Evolutionary conservation across 805 yeast species (phyloP), one percentile per base, ranked within the genome.

Genomic region (Candida andamanensis): DNA sequence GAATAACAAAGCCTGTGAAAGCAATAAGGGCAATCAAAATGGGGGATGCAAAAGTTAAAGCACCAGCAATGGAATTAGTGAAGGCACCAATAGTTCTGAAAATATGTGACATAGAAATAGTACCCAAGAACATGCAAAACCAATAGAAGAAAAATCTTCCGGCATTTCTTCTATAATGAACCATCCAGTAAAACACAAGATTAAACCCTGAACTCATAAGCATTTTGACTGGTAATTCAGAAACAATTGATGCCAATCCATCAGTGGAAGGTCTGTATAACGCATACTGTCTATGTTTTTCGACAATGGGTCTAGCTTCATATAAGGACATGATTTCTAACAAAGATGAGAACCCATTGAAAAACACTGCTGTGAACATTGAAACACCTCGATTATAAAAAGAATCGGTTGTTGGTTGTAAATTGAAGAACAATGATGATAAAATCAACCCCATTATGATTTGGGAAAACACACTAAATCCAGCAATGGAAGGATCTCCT

Each of bases 251-350:
- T 0, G 85, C 79, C 4, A 83, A 44, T 1, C 85, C 82, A 47
- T 82, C 90, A 3, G 85, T 77, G 10, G 85, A 69, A 3, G 89
- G 87, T 37, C 78, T 76, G 51, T 80, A 85, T 36, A 83, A 68
- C 0, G 85, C 77, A 45, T 79, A 84, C 29, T 71, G 69, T 47
- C 78, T 77, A 50, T 84, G 94, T 48, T 84, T 83, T 45, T 72
- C 73, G 17, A 80, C 69, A 40, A 84, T 75, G 17, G 80, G 76
- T 58, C 82, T 74, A 35, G 72, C 72, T 37, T 74, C 73, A 45
- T 75, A 79, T 35, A 78, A 58, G 7, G 71, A 54, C 46, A 78
- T 66, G 37, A 78, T 71, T 49, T 78, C 84, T 41, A 78, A 72
- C 44, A 78, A 60, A 4, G 82, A 65, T 18, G 75, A 57, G 55